A percentile compares a stretch with the other conserved stretches of the same genome.
These are phyloP conservation scores for Gymnopilus junonius DNA, from an alignment of 768 basidiomycete genomes.

Conservation along the genomic window DNA sequence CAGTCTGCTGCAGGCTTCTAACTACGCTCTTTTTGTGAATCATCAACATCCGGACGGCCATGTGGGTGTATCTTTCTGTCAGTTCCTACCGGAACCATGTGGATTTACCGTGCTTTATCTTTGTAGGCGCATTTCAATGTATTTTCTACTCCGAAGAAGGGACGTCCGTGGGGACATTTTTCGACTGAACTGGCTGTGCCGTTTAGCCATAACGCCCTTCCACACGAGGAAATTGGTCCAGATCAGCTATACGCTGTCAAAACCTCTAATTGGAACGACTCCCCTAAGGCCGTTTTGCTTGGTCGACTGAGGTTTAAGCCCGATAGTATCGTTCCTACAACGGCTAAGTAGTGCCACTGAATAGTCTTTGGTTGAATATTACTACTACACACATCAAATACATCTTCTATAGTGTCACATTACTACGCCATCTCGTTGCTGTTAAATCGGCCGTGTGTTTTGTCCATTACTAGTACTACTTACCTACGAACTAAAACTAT, in stretches of 20 bases:
- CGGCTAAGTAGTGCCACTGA: constrained; percentile 18
- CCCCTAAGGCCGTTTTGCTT: constrained; percentile 59
- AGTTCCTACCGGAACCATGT: not conserved
- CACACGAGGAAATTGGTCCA: constrained; percentile 42
- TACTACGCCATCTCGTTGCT: no score
- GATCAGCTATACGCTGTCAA: constrained; percentile 50
- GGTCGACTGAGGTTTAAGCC: constrained; percentile 70
- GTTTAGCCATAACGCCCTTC: constrained; percentile 43
- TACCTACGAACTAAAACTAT: no score
- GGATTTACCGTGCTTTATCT: not conserved
- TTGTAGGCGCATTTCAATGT: constrained; percentile 71
- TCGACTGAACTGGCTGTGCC: constrained; percentile 54
- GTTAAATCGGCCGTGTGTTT: no score
- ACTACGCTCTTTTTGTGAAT: constrained; percentile 78
- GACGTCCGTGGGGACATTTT: constrained; percentile 78
- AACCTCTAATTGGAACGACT: constrained; percentile 48
- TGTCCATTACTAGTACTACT: no score
- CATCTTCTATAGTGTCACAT: no score
- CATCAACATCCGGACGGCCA: constrained; percentile 58
- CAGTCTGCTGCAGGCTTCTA: constrained; percentile 69
- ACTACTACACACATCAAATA: no score
- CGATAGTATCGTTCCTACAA: constrained; percentile 60
- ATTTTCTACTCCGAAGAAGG: constrained; percentile 50
- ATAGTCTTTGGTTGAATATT: no score
- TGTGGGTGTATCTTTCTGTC: constrained; percentile 25